These are phyloP conservation scores for Mycosphaerella sp. DNA, from an alignment of 2,329 filamentous ascomycete genomes.

Conservation along the genomic window DNA sequence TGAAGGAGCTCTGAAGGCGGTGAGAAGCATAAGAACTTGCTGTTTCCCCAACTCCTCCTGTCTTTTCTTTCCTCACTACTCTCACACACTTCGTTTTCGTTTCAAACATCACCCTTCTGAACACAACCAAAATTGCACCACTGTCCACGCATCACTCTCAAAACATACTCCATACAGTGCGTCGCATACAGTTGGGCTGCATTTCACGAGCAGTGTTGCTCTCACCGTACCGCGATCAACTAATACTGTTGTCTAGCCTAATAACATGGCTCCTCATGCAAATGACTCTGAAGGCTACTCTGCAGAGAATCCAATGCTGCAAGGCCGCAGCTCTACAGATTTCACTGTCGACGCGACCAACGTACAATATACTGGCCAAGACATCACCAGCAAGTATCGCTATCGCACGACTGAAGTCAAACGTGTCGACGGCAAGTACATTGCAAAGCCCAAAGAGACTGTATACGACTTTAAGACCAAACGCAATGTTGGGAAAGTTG, in stretches of 20 bases:
- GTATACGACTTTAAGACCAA: slow-evolving; percentile 97
- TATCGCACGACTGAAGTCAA: slow-evolving; percentile 89
- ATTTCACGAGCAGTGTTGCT: neutral
- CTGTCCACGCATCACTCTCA: neutral
- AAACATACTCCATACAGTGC: slow-evolving; percentile 34
- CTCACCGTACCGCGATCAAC: neutral
- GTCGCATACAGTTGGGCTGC: neutral
- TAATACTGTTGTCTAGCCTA: neutral
- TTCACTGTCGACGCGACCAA: slow-evolving; percentile 91
- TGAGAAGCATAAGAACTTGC: slow-evolving; percentile 16
- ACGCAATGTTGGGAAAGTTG: slow-evolving; percentile 84
- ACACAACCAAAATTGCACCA: neutral
- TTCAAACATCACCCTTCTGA: neutral
- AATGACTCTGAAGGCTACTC: slow-evolving; percentile 54
- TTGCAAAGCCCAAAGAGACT: slow-evolving; percentile 81
- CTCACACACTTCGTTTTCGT: slow-evolving; percentile 1
- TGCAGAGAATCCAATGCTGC: slow-evolving; percentile 40
- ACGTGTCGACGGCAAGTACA: slow-evolving; percentile 65
- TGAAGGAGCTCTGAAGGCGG: slow-evolving; percentile 19
- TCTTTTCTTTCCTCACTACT: slow-evolving; percentile 15
- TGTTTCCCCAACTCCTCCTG: slow-evolving; percentile 16
- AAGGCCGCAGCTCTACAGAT: slow-evolving; percentile 30
- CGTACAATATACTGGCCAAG: slow-evolving; percentile 78
- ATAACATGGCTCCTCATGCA: slow-evolving; percentile 86
- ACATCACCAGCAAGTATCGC: slow-evolving; percentile 90